Evolutionary conservation across 2,329 filamentous ascomycete genomes (phyloP), one percentile per base, ranked within the genome.

Genomic region (Aspergillus persii): DNA sequence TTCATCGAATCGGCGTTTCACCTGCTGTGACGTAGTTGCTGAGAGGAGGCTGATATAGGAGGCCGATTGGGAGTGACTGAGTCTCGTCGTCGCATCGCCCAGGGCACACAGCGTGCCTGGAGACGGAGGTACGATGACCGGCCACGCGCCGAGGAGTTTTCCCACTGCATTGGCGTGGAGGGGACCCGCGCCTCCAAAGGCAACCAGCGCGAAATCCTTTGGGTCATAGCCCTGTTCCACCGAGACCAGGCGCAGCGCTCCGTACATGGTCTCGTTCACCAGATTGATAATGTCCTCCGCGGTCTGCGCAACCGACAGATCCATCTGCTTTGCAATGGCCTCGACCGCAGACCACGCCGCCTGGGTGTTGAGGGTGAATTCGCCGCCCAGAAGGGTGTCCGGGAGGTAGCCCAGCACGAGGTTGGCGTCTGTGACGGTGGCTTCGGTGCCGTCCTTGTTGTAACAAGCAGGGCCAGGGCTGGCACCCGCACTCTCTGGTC

Each of bases 191-290:
- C 81, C 81, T 31, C 81, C 81, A 60, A 82, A 81, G 1, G 79
- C 80, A 5, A 83, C 80, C 3, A 83, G 71, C 3, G 80, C 79
- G 63, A 83, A 83, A 44, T 82, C 79, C 8, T 77, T 72, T 27
- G 81, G 80, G 59, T 83, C 80, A 56, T 81, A 80, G 39, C 81
- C 81, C 65, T 82, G 80, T 62, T 83, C 81, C 4, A 83, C 77
- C 1, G 81, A 82, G 0, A 83, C 80, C 3, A 82, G 69, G 47
- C 81, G 75, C 30, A 83, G 68, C 11, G 81, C 81, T 3, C 81
- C 80, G 57, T 82, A 79, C 74, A 83, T 83, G 6, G 78, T 79
- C 64, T 83, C 81, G 55, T 83, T 82, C 39, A 80, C 77, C 2
- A 83, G 64, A 50, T 80, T 75, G 51, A 83, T 76, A 48, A 82